phyloP scores from a whole-genome alignment of 2,329 filamentous ascomycete species.

The Cytospora leucostoma region DNA sequence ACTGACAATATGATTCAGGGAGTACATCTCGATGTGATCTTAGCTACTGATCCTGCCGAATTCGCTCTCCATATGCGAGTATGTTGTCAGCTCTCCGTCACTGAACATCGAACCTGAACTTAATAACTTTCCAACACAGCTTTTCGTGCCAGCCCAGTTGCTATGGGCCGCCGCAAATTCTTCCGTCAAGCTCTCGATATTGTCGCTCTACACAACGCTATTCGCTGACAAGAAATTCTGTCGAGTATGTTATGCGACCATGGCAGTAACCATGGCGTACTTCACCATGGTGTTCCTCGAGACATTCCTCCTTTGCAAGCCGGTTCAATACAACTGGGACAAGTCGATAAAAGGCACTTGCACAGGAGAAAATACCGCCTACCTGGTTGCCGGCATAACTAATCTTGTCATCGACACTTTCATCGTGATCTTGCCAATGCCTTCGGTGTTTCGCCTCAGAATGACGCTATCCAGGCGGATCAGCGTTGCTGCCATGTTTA shows the following conservation, averaged over 20 bases:
- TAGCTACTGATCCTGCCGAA: too few species aligned
- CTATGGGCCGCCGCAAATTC: conserved; percentile 4
- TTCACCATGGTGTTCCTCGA: neutral
- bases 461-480: neutral
- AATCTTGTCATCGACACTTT: neutral
- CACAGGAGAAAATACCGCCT: neutral
- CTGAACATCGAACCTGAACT: neutral
- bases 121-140: neutral
- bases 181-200: neutral
- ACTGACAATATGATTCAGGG: too few species aligned
- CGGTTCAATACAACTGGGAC: conserved; percentile 6
- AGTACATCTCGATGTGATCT: too few species aligned
- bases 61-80: neutral
- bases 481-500: neutral
- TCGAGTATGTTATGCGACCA: neutral
- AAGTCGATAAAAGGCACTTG: neutral
- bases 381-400: neutral
- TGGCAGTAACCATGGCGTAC: neutral
- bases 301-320: neutral
- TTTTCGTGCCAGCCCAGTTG: neutral
- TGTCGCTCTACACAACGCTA: neutral
- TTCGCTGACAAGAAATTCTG: neutral
- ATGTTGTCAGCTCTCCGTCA: neutral
- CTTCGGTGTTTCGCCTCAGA: neutral
- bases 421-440: neutral